Conservation (phyloP, 306 rosid species). For the Lagenaria siceraria region DNA sequence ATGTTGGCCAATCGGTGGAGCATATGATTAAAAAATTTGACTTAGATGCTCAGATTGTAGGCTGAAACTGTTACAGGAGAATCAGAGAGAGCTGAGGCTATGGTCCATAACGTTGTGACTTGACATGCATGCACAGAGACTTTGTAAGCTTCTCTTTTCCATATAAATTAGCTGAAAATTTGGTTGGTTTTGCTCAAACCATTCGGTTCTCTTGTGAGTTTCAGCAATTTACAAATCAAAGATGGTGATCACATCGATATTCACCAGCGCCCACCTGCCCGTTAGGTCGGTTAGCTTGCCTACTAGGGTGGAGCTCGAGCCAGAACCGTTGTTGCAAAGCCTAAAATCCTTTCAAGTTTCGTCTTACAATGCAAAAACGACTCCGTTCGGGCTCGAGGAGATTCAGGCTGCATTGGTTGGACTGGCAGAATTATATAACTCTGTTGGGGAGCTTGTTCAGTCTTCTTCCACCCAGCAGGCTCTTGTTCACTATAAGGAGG, state of each 20-base stretch:
- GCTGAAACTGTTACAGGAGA: constrained; percentile 18
- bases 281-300: constrained; percentile 76
- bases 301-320: constrained; percentile 31
- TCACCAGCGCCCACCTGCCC: constrained; percentile 26
- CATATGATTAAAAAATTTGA: constrained; percentile 8
- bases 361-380: constrained; percentile 11
- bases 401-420: constrained; percentile 34
- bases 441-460: constrained; percentile 41
- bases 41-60: constrained; percentile 8
- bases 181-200: constrained; percentile 2
- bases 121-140: constrained; percentile 2
- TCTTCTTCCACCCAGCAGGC: constrained; percentile 42
- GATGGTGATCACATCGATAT: constrained; percentile 11
- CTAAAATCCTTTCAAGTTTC: constrained; percentile 22
- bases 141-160: neutral
- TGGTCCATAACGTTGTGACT: neutral
- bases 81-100: constrained; percentile 3
- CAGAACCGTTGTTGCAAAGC: constrained; percentile 37
- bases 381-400: constrained; percentile 20
- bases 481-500: constrained; percentile 28
- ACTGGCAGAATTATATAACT: constrained; percentile 45
- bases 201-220: neutral
- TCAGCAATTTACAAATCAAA: neutral
- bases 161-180: neutral
- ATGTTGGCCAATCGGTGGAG: neutral